These are phyloP conservation scores for Cercospora brassicicola DNA, from an alignment of 2,329 filamentous ascomycete species.

Conservation along the genomic window DNA sequence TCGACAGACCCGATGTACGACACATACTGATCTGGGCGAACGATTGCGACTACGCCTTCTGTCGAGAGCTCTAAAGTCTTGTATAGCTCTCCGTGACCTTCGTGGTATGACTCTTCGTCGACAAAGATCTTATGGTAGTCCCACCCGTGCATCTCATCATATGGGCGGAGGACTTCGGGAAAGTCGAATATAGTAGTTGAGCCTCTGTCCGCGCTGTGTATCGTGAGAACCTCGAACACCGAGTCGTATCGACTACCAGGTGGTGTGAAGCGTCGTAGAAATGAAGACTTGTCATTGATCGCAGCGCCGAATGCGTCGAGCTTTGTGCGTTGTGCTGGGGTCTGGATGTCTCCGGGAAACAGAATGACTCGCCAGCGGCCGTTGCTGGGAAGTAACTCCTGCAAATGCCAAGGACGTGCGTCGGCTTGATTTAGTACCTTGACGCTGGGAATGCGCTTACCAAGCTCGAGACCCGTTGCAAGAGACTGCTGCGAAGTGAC, in stretches of 20 bases:
- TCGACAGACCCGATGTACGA: conserved; percentile 32
- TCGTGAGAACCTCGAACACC: conserved; percentile 59
- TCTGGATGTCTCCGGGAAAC: conserved; percentile 32
- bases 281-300: conserved; percentile 6
- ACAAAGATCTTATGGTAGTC: conserved; percentile 43
- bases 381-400: conserved; percentile 22
- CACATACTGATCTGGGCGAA: conserved; percentile 67
- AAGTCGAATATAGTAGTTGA: conserved; percentile 48
- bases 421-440: conserved; percentile 24
- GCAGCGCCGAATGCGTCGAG: background rate
- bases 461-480: conserved; percentile 9
- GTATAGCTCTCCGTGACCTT: conserved; percentile 49
- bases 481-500: conserved; percentile 41
- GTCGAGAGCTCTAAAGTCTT: conserved; percentile 59
- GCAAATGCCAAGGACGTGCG: conserved; percentile 20
- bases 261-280: conserved; percentile 37
- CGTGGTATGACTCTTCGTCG: conserved; percentile 47
- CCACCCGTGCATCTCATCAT: conserved; percentile 36
- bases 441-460: conserved; percentile 19
- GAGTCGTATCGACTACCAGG: conserved; percentile 41
- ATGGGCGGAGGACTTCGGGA: conserved; percentile 46
- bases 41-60: conserved; percentile 56
- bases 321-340: conserved; percentile 44
- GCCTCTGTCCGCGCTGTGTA: conserved; percentile 57
- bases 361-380: conserved; percentile 27